Evolutionary conservation across 768 basidiomycete genomes (phyloP), one percentile per base, ranked within the genome.

Genomic region (Auricularia auricula-judae): DNA sequence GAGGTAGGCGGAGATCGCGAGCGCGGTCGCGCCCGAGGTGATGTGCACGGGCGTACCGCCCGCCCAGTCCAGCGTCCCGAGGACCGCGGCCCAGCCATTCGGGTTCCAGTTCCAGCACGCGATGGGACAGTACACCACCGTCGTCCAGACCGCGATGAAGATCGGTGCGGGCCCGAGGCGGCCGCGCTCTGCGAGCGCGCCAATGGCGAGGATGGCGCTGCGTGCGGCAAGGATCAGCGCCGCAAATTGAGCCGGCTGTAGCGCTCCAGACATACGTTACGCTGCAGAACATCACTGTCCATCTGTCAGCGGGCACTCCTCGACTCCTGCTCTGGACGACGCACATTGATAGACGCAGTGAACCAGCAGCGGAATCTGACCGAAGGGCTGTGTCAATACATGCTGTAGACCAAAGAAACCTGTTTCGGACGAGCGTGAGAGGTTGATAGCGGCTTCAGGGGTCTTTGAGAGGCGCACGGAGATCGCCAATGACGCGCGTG

Each of bases 61-160:
- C 63, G 93, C 92, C 72, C 89, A 97, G 73, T 96, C 92, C 54
- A 92, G 79, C 34, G 89, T 88, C 12, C 93, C 93, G 81, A 85
- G 89, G 68, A 82, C 84, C 74, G 86, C 87, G 5, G 82, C 88
- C 93, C 93, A 97, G 2, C 93, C 93, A 65, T 88, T 85, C 0
- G 76, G 68, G 62, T 84, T 84, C 92, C 92, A 95, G 2, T 82
- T 81, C 90, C 92, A 94, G 73, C 82, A 88, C 36, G 91, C 92
- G 65, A 95, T 80, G 8, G 91, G 91, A 69, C 88, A 91, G 73
- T 94, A 93, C 18, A 94, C 91, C 62, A 94, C 67, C 5, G 92
- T 94, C 71, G 86, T 78, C 93, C 93, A 97, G 63, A 86, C 67
- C 75, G 94, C 94, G 3, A 84, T 81, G 71, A 95, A 84, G 33